phyloP scores from a whole-genome alignment of 2,329 filamentous ascomycete genomes.

The Fusarium globosum region DNA sequence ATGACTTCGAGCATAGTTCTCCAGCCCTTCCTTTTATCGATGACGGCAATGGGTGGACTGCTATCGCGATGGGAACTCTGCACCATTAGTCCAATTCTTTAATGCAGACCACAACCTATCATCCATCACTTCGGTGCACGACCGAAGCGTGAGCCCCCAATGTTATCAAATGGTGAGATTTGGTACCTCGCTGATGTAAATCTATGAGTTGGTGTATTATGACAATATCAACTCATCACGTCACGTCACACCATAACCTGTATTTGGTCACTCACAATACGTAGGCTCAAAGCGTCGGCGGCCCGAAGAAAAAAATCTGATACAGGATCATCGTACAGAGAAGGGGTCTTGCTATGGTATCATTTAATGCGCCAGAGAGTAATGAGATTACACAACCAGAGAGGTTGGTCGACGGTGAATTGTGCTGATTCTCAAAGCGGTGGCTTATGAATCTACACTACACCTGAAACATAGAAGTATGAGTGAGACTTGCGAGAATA shows the following conservation, averaged over 20 bases:
- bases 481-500: background rate
- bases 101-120: slow-evolving; percentile 18
- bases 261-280: slow-evolving; percentile 25
- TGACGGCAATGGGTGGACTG: background rate
- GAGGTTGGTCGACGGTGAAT: slow-evolving; percentile 6
- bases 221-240: slow-evolving; percentile 8
- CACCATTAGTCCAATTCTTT: slow-evolving; percentile 8
- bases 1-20: background rate
- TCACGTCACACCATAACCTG: slow-evolving; percentile 23
- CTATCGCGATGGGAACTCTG: background rate
- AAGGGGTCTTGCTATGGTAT: slow-evolving; percentile 21
- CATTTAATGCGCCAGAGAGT: slow-evolving; percentile 23
- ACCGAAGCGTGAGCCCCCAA: background rate
- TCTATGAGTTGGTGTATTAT: background rate
- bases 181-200: slow-evolving; percentile 10
- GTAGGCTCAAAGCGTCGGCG: slow-evolving; percentile 1
- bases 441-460: slow-evolving; percentile 11
- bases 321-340: background rate
- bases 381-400: slow-evolving; percentile 22
- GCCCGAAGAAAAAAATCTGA: background rate
- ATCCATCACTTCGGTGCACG: slow-evolving; percentile 17
- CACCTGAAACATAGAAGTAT: background rate
- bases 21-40: background rate
- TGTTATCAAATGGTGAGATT: slow-evolving; percentile 4
- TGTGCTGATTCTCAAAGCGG: slow-evolving; percentile 9